Base-by-base conservation (phyloP, 495 filamentous ascomycete genomes). In the Aspergillus bridgeri region DNA sequence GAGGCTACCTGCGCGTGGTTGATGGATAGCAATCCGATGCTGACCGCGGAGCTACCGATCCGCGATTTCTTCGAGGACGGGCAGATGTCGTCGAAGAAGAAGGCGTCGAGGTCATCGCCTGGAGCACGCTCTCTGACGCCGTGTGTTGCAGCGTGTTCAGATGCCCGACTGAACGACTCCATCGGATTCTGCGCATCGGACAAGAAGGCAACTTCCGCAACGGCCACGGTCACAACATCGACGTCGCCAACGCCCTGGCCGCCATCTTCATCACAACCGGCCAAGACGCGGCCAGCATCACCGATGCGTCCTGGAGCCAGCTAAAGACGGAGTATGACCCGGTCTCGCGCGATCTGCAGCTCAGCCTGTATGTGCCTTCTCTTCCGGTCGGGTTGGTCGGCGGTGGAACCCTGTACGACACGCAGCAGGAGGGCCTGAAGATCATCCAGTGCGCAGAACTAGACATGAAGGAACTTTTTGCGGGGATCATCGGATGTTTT, bases 181-280 rank as follows among this genome's bases (percentile, higher is more conserved):
- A 57, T 46, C 52, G 51, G 7, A 23, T 51, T 2, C 9, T 53
- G 6, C 27, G 13, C 22, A 48, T 56, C 19, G 55, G 21, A 25
- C 42, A 60, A 27, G 61, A 60, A 42, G 57, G 44, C 21, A 50
- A 21, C 15, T 60, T 56, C 6, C 57, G 61, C 20, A 63, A 57
- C 22, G 61, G 61, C 0, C 53, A 56, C 20, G 57, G 61, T 9
- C 48, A 44, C 21, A 63, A 50, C 25, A 48, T 60, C 21, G 53
- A 63, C 29, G 33, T 42, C 5, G 57, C 48, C 23, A 63, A 63
- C 47, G 38, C 60, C 9, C 13, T 63, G 5, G 53, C 61, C 3
- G 61, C 57, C 21, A 48, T 59, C 17, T 63, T 63, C 33, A 49
- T 63, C 17, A 53, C 61, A 5, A 54, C 53, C 19, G 61, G 61